Evolutionary conservation across 306 rosid genomes (phyloP).

Genomic region (Albizia julibrissin): DNA sequence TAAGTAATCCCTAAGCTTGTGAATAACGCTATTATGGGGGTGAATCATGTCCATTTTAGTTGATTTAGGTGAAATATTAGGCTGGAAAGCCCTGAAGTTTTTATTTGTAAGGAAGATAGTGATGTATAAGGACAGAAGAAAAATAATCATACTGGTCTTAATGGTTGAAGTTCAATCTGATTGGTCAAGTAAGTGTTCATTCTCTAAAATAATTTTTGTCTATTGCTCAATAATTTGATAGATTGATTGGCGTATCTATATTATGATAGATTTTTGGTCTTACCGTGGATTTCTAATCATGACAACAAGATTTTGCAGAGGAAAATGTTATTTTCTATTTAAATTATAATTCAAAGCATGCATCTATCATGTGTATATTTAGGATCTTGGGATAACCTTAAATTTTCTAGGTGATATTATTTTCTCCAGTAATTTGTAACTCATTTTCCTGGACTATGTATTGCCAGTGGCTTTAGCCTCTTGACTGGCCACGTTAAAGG

Average conservation of each 20-base stretch:
- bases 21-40: neutral
- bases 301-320: neutral
- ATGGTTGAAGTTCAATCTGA: conserved; percentile 22
- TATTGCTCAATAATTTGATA: neutral
- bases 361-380: neutral
- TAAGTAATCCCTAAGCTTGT: conserved; percentile 13
- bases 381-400: neutral
- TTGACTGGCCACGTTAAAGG: neutral
- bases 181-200: neutral
- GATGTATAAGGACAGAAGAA: neutral
- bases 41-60: conserved; percentile 9
- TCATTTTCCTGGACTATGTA: neutral
- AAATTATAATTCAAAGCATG: neutral
- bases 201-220: neutral
- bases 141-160: conserved; percentile 5
- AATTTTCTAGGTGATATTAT: neutral
- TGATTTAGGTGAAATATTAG: neutral
- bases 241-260: neutral
- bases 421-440: neutral
- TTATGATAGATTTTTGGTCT: neutral
- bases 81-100: neutral
- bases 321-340: neutral
- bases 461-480: neutral
- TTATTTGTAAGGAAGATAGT: neutral
- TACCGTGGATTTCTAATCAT: neutral